Conservation (phyloP, 2,329 filamentous ascomycete genomes). For the Aspergillus niger region DNA sequence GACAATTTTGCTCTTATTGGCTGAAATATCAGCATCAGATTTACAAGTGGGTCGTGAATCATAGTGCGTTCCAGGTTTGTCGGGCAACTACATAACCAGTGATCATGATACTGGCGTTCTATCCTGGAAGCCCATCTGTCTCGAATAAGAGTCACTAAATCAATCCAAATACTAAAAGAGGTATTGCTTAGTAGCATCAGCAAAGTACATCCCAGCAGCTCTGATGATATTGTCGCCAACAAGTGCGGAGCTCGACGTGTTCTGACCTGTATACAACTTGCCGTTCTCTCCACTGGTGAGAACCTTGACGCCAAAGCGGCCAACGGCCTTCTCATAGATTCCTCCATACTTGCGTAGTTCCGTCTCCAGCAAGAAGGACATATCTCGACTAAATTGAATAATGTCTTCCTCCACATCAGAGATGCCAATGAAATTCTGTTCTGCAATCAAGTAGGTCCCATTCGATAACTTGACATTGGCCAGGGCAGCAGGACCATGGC, state of each 20-base stretch:
- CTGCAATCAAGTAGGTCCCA: not conserved
- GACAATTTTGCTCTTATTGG: not conserved
- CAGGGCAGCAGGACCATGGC: not conserved
- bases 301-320: not conserved
- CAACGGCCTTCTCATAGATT: not conserved
- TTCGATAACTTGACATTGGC: not conserved
- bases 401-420: not conserved
- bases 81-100: no score
- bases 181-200: no score
- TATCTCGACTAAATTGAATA: not conserved
- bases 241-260: not conserved
- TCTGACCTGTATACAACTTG: not conserved
- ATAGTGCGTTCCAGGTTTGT: no score
- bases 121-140: no score
- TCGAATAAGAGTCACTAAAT: no score
- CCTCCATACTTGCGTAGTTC: not conserved
- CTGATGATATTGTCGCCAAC: not conserved
- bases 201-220: not conserved
- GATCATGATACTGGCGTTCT: no score
- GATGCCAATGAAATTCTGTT: not conserved
- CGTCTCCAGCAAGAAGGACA: not conserved
- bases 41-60: no score
- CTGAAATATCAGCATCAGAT: not conserved
- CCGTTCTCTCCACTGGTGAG: not conserved
- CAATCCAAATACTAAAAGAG: no score